Percentiles rank a stretch among this genome's conserved stretches.
Evolutionary conservation across 768 basidiomycete genomes (phyloP).

Genomic region (Lepiota brunneoincarnata): DNA sequence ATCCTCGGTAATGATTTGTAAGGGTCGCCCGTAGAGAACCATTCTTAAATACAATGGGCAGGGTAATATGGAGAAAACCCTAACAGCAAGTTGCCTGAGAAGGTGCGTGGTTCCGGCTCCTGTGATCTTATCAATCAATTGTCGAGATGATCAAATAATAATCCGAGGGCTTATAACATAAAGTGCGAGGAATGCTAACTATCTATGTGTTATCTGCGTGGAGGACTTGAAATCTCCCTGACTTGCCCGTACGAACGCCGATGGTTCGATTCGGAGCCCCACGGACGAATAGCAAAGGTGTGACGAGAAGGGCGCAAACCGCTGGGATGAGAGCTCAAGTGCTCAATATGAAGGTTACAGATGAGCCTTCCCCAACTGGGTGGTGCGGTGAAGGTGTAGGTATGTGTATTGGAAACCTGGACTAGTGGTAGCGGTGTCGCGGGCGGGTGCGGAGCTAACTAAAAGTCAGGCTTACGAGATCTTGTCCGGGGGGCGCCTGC

Average conservation of each 20-base stretch:
- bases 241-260: too few species aligned
- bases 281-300: too few species aligned
- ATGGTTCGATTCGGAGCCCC: not conserved
- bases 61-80: constrained; percentile 2
- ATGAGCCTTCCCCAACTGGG: too few species aligned
- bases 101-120: not conserved
- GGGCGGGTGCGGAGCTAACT: too few species aligned
- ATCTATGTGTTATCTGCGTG: constrained; percentile 11
- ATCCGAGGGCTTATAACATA: constrained; percentile 8
- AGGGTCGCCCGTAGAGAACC: not conserved
- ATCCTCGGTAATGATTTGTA: constrained; percentile 7
- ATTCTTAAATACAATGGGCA: not conserved
- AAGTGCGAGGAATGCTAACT: not conserved
- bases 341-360: too few species aligned
- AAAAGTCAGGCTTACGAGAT: too few species aligned
- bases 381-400: too few species aligned
- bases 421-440: too few species aligned
- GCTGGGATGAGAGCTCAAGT: too few species aligned
- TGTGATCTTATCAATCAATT: constrained; percentile 6
- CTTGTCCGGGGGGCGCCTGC: too few species aligned
- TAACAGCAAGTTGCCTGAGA: not conserved
- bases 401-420: too few species aligned
- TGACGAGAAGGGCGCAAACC: too few species aligned
- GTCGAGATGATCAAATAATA: not conserved
- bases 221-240: constrained; percentile 3